Evolutionary conservation across 2,329 filamentous ascomycete species (phyloP).

Genomic region (Davidsoniella neocaledoniae): DNA sequence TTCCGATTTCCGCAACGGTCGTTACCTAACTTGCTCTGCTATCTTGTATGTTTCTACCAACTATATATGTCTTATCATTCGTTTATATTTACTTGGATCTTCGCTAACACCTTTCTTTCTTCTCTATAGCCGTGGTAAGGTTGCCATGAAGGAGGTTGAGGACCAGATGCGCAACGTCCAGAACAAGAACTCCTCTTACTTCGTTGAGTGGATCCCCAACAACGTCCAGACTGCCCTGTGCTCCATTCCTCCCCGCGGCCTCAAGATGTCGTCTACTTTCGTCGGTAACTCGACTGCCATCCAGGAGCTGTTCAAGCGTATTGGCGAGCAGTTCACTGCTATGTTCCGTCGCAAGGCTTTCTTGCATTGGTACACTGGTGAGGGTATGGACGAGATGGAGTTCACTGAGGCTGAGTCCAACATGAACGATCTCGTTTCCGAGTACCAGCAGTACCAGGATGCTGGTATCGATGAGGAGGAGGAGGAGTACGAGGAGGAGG

Average conservation of each 20-base stretch:
- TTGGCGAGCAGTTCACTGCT: constrained; percentile 98
- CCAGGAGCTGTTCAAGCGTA: constrained; percentile 99
- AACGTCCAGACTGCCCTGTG: constrained; percentile 99
- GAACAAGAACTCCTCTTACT: constrained; percentile 99
- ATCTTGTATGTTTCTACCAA: constrained; percentile 55
- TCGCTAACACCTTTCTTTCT: constrained; percentile 4
- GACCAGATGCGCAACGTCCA: constrained; percentile 99
- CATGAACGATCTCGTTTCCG: constrained; percentile 99
- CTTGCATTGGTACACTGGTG: constrained; percentile 99
- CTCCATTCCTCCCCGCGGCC: constrained; percentile 91
- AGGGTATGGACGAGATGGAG: constrained; percentile 99
- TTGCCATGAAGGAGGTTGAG: constrained; percentile 99
- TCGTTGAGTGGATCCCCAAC: constrained; percentile 99
- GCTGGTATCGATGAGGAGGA: constrained; percentile 93
- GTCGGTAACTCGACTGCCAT: constrained; percentile 99
- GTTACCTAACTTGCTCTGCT: constrained; percentile 97
- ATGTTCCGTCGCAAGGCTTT: constrained; percentile 99
- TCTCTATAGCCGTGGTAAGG: constrained; percentile 67
- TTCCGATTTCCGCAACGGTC: constrained; percentile 98
- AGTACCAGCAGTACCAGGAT: constrained; percentile 99
- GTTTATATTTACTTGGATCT: background rate
- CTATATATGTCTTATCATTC: background rate
- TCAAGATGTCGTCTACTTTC: constrained; percentile 99
- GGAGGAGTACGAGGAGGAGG: constrained; percentile 87
- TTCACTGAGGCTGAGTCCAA: constrained; percentile 99